Conservation (phyloP, 208 protist species). For the Leishmania tropica region DNA sequence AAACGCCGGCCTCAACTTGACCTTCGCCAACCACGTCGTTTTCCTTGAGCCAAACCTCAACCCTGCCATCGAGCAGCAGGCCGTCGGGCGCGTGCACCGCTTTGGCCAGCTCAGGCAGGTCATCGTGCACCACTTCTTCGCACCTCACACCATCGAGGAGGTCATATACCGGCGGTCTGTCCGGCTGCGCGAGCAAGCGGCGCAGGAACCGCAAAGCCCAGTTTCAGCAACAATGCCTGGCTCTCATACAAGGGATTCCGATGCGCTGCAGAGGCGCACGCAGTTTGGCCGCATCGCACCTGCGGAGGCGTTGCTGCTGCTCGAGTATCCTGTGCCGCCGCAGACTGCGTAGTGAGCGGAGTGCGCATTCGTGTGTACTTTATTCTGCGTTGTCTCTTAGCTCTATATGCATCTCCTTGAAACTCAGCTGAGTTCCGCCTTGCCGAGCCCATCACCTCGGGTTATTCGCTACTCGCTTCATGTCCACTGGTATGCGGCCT, state of each 20-base stretch:
- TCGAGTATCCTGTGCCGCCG: slow-evolving; percentile 32
- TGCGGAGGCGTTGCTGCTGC: slow-evolving; percentile 20
- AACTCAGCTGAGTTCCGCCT: not conserved
- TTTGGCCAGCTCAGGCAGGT: slow-evolving; percentile 88
- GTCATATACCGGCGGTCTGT: slow-evolving; percentile 40
- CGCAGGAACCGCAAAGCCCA: slow-evolving; percentile 2
- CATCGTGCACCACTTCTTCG: slow-evolving; percentile 50
- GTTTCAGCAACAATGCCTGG: not conserved
- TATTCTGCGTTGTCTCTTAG: not conserved
- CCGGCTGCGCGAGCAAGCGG: slow-evolving; percentile 22
- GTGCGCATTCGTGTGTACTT: not conserved
- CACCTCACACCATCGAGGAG: slow-evolving; percentile 53
- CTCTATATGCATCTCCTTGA: not conserved
- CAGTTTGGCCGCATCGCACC: slow-evolving; percentile 34
- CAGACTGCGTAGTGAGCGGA: not conserved
- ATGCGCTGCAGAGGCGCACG: slow-evolving; percentile 7
- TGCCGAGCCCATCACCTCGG: not conserved
- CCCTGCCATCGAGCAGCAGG: slow-evolving; percentile 72
- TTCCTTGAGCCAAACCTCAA: slow-evolving; percentile 80
- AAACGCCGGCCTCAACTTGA: slow-evolving; percentile 71
- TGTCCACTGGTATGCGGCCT: not conserved
- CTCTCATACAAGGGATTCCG: not conserved
- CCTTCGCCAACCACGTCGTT: slow-evolving; percentile 75
- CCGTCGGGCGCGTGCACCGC: slow-evolving; percentile 83
- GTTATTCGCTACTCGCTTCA: not conserved